Conservation (phyloP, 176 grass and related monocot genomes). For the Pharus latifolius region DNA sequence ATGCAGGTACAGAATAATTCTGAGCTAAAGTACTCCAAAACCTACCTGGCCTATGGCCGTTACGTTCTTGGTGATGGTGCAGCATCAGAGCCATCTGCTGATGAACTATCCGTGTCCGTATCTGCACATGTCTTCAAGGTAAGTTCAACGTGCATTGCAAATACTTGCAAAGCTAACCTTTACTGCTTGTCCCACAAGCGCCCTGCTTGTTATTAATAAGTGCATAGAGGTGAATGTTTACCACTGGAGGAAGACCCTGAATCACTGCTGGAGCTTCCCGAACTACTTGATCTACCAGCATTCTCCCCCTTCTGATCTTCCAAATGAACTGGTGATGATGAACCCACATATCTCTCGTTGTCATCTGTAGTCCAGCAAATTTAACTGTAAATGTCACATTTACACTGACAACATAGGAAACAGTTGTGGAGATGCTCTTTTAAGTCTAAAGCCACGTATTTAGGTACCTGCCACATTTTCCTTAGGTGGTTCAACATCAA, state of each 20-base stretch:
- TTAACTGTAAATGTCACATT: slow-evolving; percentile 12
- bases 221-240: slow-evolving; percentile 19
- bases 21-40: background rate
- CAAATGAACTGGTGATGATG: slow-evolving; percentile 40
- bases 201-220: background rate
- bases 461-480: slow-evolving; percentile 35
- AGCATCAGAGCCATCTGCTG: slow-evolving; percentile 68
- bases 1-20: background rate
- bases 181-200: background rate
- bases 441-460: background rate
- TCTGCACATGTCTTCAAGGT: slow-evolving; percentile 43
- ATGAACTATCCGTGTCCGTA: slow-evolving; percentile 72
- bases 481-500: slow-evolving; percentile 32
- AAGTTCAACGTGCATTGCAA: slow-evolving; percentile 4
- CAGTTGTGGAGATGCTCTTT: background rate
- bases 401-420: background rate
- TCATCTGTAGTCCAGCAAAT: slow-evolving; percentile 26
- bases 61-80: slow-evolving; percentile 57
- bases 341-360: slow-evolving; percentile 48
- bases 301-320: slow-evolving; percentile 45
- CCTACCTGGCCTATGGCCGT: slow-evolving; percentile 39
- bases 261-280: slow-evolving; percentile 65
- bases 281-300: slow-evolving; percentile 60
- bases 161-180: background rate
- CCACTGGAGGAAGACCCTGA: slow-evolving; percentile 68